These are phyloP conservation scores for Isatis tinctoria DNA, from an alignment of 345 rosid species.

Conservation along the genomic window DNA sequence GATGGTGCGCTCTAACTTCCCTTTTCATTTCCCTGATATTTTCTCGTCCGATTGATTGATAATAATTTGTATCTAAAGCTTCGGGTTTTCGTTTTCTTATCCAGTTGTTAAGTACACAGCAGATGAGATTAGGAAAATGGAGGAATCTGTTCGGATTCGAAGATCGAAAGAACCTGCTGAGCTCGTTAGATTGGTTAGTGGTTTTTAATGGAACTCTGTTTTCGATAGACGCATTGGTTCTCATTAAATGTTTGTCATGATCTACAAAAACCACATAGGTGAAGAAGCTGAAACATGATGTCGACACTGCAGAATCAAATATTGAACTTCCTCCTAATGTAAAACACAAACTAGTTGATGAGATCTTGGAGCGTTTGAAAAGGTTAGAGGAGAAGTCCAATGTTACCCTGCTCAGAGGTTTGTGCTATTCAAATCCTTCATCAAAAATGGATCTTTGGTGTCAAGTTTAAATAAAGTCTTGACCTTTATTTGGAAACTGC, in stretches of 20 bases:
- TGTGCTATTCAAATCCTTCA: constrained; percentile 19
- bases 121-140: constrained; percentile 86
- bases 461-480: not conserved
- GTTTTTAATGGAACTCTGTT: not conserved
- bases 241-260: not conserved
- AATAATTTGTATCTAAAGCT: not conserved
- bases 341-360: constrained; percentile 60
- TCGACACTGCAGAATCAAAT: constrained; percentile 32
- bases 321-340: constrained; percentile 48
- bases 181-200: constrained; percentile 63
- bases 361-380: constrained; percentile 57
- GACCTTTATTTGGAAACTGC: constrained; percentile 1
- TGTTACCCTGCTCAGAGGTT: constrained; percentile 59
- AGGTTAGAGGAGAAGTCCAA: constrained; percentile 42
- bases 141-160: constrained; percentile 84
- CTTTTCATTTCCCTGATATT: not conserved
- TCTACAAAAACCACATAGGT: constrained; percentile 35
- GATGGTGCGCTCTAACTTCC: constrained; percentile 16
- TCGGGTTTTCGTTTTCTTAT: not conserved
- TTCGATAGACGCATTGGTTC: not conserved
- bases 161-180: constrained; percentile 55
- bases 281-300: constrained; percentile 51
- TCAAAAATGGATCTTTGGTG: not conserved
- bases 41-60: not conserved
- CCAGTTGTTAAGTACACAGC: constrained; percentile 68